phyloP scores from a whole-genome alignment of 2,329 filamentous ascomycete species.

The Fusarium sp. region DNA sequence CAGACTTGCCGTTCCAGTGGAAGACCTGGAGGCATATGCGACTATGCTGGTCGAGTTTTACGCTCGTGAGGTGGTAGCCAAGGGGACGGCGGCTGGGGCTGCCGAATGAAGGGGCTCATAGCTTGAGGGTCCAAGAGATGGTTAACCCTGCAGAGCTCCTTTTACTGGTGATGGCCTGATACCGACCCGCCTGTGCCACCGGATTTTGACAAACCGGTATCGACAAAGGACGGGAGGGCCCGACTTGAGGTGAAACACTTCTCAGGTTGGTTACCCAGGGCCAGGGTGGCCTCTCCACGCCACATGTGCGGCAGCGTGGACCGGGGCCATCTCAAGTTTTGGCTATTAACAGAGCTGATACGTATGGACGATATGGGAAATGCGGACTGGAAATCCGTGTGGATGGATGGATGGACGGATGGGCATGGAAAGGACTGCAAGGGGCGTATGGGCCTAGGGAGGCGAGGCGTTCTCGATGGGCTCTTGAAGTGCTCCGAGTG shows the following conservation, averaged over 20 bases:
- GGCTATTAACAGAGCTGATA: neutral
- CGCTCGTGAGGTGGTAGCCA: constrained; percentile 82
- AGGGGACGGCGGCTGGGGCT: constrained; percentile 31
- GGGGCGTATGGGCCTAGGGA: neutral
- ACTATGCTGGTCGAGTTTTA: constrained; percentile 99
- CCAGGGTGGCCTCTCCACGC: neutral
- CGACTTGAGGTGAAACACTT: constrained; percentile 19
- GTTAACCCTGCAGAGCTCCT: constrained; percentile 7
- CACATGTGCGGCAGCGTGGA: neutral
- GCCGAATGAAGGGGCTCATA: constrained; percentile 33
- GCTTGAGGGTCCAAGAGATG: neutral
- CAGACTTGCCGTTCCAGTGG: constrained; percentile 89
- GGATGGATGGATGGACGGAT: neutral
- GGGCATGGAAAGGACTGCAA: constrained; percentile 5
- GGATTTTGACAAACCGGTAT: neutral
- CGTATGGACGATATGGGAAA: neutral
- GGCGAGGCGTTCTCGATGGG: neutral
- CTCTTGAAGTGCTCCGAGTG: neutral
- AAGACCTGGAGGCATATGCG: constrained; percentile 96
- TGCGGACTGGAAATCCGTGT: neutral
- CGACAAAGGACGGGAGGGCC: neutral
- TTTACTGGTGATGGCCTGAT: neutral
- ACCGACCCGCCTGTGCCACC: neutral
- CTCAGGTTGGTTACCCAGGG: constrained; percentile 2
- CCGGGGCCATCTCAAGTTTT: neutral